Percentiles rank a stretch among this genome's conserved stretches.
Conservation (phyloP, 1,284 basidiomycete genomes). For the Ceraceosorus guamensis region DNA sequence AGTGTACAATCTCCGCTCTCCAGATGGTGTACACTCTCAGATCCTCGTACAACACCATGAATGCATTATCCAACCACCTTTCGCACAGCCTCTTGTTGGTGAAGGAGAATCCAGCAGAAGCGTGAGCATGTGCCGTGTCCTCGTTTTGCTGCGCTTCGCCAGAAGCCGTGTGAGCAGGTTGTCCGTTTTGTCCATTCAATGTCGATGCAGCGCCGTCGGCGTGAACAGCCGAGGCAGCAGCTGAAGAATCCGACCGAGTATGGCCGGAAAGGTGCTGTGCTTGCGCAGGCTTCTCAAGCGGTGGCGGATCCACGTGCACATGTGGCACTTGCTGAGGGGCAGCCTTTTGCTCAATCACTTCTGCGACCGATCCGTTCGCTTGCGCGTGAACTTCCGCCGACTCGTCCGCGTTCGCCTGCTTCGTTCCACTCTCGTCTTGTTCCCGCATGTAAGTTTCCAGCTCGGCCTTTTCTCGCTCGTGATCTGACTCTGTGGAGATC, state of each 20-base stretch:
- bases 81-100: constrained; percentile 95
- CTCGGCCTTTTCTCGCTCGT: constrained; percentile 53
- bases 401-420: constrained; percentile 1
- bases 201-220: constrained; percentile 13
- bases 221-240: constrained; percentile 19
- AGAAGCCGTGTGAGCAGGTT: not conserved
- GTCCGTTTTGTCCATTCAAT: not conserved
- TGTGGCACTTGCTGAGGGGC: constrained; percentile 8
- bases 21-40: constrained; percentile 99
- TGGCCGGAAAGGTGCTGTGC: constrained; percentile 45
- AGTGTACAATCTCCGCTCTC: constrained; percentile 96
- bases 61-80: constrained; percentile 94
- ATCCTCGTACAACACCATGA: constrained; percentile 98
- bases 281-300: constrained; percentile 49
- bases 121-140: constrained; percentile 14
- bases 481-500: constrained; percentile 73
- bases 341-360: no score
- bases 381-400: not conserved
- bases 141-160: constrained; percentile 8
- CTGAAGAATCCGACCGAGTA: constrained; percentile 21
- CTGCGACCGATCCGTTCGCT: not conserved
- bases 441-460: constrained; percentile 42
- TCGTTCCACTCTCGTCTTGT: constrained; percentile 19
- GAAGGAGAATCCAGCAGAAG: constrained; percentile 68
- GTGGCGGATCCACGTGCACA: constrained; percentile 33